Percentiles rank a stretch among this genome's conserved stretches.
Evolutionary conservation across 2,329 filamentous ascomycete genomes (phyloP).

Genomic region (Verticillium nubilum): DNA sequence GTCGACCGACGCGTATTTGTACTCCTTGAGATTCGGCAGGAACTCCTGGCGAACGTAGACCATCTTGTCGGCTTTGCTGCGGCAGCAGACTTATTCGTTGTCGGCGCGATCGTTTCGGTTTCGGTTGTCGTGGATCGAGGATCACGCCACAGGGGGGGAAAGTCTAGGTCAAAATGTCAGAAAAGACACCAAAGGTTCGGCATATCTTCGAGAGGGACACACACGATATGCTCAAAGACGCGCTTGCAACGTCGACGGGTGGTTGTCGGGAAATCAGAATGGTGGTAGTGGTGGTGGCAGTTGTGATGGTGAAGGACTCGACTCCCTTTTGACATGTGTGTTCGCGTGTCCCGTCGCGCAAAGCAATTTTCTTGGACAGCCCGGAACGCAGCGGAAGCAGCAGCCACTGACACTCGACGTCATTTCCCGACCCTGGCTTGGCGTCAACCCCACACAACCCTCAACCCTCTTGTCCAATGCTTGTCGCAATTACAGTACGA

Average conservation of each 20-base stretch:
- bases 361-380: not conserved
- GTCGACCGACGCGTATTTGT: slow-evolving; percentile 93
- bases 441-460: not conserved
- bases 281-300: not conserved
- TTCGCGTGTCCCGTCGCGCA: not conserved
- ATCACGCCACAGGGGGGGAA: not conserved
- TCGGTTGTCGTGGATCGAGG: not conserved
- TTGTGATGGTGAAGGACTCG: not conserved
- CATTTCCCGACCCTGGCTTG: not conserved
- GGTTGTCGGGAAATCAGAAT: not conserved
- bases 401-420: not conserved
- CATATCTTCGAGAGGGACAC: no score
- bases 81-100: not conserved
- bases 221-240: not conserved
- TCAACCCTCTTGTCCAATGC: not conserved
- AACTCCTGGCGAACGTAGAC: slow-evolving; percentile 92
- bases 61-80: slow-evolving; percentile 47
- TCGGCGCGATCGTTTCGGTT: no score
- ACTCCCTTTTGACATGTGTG: not conserved
- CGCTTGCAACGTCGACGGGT: not conserved
- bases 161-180: not conserved
- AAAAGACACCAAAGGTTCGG: no score
- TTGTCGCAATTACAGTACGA: not conserved
- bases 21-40: slow-evolving; percentile 82
- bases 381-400: not conserved